phyloP scores from a whole-genome alignment of 1,139 yeast species.

The Yamadazyma dushanensis region DNA sequence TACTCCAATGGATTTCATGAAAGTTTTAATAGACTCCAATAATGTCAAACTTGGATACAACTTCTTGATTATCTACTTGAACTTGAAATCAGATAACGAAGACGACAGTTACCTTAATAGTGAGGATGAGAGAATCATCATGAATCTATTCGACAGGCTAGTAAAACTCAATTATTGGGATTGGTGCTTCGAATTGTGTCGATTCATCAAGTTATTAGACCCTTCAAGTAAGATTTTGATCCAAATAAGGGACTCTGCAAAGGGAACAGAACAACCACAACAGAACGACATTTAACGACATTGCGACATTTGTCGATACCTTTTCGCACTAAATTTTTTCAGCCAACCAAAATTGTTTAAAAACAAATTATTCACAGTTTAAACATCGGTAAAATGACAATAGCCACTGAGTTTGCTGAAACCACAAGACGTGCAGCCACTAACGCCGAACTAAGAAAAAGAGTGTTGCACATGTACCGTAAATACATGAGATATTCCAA shows the following conservation, averaged over 20 bases:
- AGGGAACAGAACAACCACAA: background rate
- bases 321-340: slow-evolving; percentile 1
- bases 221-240: slow-evolving; percentile 34
- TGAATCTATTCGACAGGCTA: slow-evolving; percentile 36
- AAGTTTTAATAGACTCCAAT: slow-evolving; percentile 29
- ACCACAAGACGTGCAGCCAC: slow-evolving; percentile 70
- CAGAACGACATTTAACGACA: background rate
- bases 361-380: slow-evolving; percentile 10
- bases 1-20: slow-evolving; percentile 43
- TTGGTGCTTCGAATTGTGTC: slow-evolving; percentile 47
- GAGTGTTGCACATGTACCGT: slow-evolving; percentile 74
- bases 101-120: slow-evolving; percentile 22
- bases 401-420: slow-evolving; percentile 83
- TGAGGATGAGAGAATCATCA: slow-evolving; percentile 34
- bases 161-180: slow-evolving; percentile 39
- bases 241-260: slow-evolving; percentile 3
- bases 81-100: slow-evolving; percentile 35
- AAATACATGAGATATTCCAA: slow-evolving; percentile 65
- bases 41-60: slow-evolving; percentile 45
- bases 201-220: slow-evolving; percentile 44
- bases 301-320: background rate
- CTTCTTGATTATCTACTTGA: slow-evolving; percentile 42
- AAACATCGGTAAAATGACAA: slow-evolving; percentile 40
- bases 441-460: slow-evolving; percentile 58
- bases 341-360: slow-evolving; percentile 18